A percentile compares a stretch with the other conserved stretches of the same genome.
Evolutionary conservation across 306 rosid genomes (phyloP).

Genomic region (Pyrus communis): DNA sequence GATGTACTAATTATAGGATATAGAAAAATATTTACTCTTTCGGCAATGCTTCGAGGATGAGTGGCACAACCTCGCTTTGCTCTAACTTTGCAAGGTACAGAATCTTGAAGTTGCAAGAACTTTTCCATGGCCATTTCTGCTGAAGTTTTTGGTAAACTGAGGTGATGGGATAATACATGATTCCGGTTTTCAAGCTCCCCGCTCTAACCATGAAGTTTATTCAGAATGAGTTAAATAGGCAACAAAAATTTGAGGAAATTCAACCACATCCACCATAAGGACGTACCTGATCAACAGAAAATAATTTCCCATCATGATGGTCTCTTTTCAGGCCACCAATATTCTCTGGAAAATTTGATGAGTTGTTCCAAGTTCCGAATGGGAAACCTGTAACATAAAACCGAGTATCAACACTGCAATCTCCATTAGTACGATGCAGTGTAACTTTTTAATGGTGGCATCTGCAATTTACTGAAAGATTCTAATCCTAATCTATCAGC

Average conservation of each 20-base stretch:
- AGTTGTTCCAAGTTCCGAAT: conserved; percentile 49
- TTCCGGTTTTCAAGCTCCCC: conserved; percentile 55
- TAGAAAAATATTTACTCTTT: conserved; percentile 50
- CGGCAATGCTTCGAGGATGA: conserved; percentile 98
- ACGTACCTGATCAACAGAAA: conserved; percentile 51
- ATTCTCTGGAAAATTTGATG: conserved; percentile 40
- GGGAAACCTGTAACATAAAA: conserved; percentile 43
- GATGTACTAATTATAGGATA: neutral
- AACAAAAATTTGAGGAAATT: neutral
- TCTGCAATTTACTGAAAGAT: conserved; percentile 26
- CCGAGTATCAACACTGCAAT: conserved; percentile 28
- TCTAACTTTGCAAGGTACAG: conserved; percentile 90
- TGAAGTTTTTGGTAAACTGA: conserved; percentile 73
- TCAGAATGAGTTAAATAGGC: neutral
- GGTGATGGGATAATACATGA: conserved; percentile 56
- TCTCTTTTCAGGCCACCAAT: conserved; percentile 43
- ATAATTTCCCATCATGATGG: conserved; percentile 36
- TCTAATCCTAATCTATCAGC: neutral
- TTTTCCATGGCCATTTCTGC: conserved; percentile 58
- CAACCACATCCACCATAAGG: neutral
- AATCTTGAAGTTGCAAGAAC: conserved; percentile 67
- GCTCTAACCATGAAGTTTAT: conserved; percentile 28
- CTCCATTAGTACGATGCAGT: conserved; percentile 24
- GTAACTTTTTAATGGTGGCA: conserved; percentile 20
- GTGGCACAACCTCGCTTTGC: conserved; percentile 98